Evolutionary conservation across 306 rosid genomes (phyloP), one percentile per base, ranked within the genome.

Genomic region (Citrullus colocynthis): DNA sequence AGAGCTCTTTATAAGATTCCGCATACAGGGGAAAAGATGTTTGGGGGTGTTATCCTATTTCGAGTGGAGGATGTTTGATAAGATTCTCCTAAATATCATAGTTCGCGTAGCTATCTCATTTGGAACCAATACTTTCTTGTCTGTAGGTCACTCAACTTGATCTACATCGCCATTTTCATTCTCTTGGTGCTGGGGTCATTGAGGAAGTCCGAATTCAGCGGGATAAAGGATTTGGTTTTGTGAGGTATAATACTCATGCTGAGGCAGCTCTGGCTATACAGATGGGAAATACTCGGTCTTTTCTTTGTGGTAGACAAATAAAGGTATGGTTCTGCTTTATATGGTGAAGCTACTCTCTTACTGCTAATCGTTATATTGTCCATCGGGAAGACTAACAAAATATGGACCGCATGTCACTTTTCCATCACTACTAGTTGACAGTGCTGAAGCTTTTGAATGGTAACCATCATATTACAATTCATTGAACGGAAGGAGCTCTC

Each of bases 201-300:
- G 98, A 94, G 86, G 98, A 94, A 85, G 97, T 94, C 3, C 93
- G 98, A 41, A 90, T 92, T 63, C 98, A 94, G 87, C 93, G 96
- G 57, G 98, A 94, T 61, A 94, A 94, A 81, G 98, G 98, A 45
- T 94, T 94, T 89, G 98, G 98, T 55, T 94, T 94, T 82, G 98
- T 94, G 85, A 90, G 98, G 81, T 94, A 83, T 78, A 87, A 81
- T 80, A 85, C 87, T 30, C 98, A 94, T 52, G 87, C 92, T 7
- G 98, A 94, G 92, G 97, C 98, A 82, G 96, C 97, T 81, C 81
- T 92, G 81, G 98, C 97, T 52, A 94, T 94, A 85, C 98, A 94
- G 86, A 80, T 92, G 85, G 98, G 98, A 61, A 94, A 94, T 80
- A 20, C 90, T 41, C 97, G 87, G 78, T 89, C 96, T 7, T 73